These are phyloP conservation scores for Trichomonas vaginalis DNA, from an alignment of 208 protist species.

Conservation along the genomic window DNA sequence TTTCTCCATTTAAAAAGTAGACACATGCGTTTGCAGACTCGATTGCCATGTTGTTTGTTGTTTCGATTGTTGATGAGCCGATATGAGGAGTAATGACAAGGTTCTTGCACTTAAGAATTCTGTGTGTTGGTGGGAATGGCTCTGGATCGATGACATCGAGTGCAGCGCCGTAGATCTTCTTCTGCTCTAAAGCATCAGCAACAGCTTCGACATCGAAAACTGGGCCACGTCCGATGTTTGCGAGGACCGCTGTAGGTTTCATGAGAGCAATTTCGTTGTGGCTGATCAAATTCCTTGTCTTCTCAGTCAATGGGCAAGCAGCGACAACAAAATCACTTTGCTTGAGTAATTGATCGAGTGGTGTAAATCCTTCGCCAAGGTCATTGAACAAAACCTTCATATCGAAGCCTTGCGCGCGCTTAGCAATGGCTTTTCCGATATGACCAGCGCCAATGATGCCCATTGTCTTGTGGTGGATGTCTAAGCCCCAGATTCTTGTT, in stretches of 20 bases:
- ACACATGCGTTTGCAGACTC: neutral
- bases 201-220: conserved; percentile 28
- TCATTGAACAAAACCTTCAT: neutral
- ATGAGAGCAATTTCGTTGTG: conserved; percentile 3
- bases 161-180: conserved; percentile 21
- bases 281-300: conserved; percentile 24
- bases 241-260: conserved; percentile 26
- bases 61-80: neutral
- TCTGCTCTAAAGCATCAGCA: neutral
- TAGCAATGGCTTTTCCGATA: conserved; percentile 25
- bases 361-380: neutral
- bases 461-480: neutral
- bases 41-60: neutral
- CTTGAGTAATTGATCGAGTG: conserved; percentile 18
- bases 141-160: conserved; percentile 31
- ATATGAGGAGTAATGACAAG: conserved; percentile 23
- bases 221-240: conserved; percentile 31
- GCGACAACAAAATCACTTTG: conserved; percentile 26
- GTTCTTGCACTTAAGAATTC: conserved; percentile 20
- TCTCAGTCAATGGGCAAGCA: conserved; percentile 7
- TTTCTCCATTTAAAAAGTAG: neutral
- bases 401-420: neutral
- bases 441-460: conserved; percentile 33
- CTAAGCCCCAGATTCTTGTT: neutral
- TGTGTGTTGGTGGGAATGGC: conserved; percentile 24